Evolutionary conservation across 1,139 yeast species (phyloP).

Genomic region (Taphrina populina): DNA sequence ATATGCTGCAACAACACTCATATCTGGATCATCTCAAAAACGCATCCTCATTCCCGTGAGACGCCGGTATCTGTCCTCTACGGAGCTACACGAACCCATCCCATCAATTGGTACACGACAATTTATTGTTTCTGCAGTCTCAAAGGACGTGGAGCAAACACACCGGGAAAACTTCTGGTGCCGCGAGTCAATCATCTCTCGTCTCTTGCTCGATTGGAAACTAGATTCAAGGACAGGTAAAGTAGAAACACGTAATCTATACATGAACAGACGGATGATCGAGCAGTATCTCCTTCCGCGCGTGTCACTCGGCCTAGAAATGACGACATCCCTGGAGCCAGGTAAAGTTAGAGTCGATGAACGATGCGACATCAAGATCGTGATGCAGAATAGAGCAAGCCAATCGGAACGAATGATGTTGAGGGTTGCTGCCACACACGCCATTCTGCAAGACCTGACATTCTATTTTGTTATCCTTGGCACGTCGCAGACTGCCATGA

Average conservation of each 20-base stretch:
- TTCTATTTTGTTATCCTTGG: background rate
- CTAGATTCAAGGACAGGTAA: background rate
- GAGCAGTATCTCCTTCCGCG: conserved; percentile 9
- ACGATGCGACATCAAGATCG: background rate
- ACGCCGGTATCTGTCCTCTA: conserved; percentile 52
- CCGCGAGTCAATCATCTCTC: conserved; percentile 60
- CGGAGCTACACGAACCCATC: conserved; percentile 55
- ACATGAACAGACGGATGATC: conserved; percentile 12
- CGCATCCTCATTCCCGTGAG: conserved; percentile 70
- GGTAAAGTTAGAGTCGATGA: background rate
- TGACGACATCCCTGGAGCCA: background rate
- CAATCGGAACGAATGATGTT: background rate
- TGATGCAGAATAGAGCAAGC: background rate
- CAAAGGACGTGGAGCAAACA: conserved; percentile 42
- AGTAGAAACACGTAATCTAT: conserved; percentile 1
- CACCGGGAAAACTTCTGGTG: conserved; percentile 76
- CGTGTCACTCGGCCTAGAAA: background rate
- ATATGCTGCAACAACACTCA: conserved; percentile 39
- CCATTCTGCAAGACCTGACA: background rate
- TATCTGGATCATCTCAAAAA: conserved; percentile 47
- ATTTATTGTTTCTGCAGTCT: conserved; percentile 58
- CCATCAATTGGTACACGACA: conserved; percentile 79
- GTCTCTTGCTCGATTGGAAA: conserved; percentile 66
- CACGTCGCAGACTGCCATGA: conserved; percentile 4
- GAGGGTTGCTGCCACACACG: background rate